A percentile compares a stretch with the other conserved stretches of the same genome.
Conservation (phyloP, 2,329 filamentous ascomycete genomes). For the Fusarium continuum region DNA sequence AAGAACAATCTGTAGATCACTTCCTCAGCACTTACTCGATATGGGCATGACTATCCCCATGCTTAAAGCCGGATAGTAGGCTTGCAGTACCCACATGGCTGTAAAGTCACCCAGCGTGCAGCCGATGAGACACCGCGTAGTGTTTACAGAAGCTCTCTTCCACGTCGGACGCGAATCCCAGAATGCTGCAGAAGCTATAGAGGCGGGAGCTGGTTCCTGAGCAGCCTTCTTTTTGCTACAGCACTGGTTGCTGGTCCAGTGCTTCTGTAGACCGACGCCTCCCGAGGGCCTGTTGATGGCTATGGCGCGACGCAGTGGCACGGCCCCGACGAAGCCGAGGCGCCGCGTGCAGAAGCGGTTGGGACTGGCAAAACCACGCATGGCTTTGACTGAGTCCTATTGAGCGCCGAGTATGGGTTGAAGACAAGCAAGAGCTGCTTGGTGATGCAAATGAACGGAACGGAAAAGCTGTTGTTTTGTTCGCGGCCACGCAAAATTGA, state of each 20-base stretch:
- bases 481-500: conserved; percentile 6
- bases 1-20: too few species aligned
- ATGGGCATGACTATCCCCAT: conserved; percentile 60
- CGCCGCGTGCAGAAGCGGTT: neutral
- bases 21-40: conserved; percentile 58
- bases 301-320: neutral
- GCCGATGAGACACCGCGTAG: conserved; percentile 62
- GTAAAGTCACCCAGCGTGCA: conserved; percentile 66
- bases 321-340: neutral
- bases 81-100: conserved; percentile 64
- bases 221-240: conserved; percentile 8
- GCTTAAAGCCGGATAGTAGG: conserved; percentile 56
- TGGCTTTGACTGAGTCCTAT: neutral
- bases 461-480: neutral
- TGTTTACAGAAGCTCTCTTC: conserved; percentile 63
- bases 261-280: neutral
- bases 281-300: neutral
- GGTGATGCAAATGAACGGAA: neutral
- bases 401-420: too few species aligned
- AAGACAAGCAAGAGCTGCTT: neutral
- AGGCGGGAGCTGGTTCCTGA: neutral
- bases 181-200: conserved; percentile 34
- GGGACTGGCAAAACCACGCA: accelerated
- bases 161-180: conserved; percentile 52
- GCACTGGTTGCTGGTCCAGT: conserved; percentile 21